Percentiles rank a stretch among this genome's conserved stretches.
These are phyloP conservation scores for Suillus bovinus DNA, from an alignment of 768 basidiomycete species.

Conservation along the genomic window DNA sequence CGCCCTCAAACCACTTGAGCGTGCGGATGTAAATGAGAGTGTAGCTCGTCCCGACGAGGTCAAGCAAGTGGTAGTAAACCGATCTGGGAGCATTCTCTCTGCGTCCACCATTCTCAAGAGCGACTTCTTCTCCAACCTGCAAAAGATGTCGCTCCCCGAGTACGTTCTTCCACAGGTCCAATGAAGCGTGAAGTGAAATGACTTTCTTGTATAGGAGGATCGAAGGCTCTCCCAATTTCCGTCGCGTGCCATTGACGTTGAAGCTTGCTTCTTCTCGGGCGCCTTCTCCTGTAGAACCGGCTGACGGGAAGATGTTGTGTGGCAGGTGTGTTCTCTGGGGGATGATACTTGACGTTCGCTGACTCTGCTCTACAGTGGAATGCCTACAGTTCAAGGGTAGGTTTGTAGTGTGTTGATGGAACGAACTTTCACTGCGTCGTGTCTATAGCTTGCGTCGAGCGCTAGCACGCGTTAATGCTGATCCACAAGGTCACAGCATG, in stretches of 20 bases:
- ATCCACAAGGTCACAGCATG: slow-evolving; percentile 68
- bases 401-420: slow-evolving; percentile 11
- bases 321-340: slow-evolving; percentile 57
- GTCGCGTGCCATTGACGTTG: slow-evolving; percentile 71
- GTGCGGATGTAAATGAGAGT: slow-evolving; percentile 63
- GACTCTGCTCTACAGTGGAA: slow-evolving; percentile 59
- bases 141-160: slow-evolving; percentile 97
- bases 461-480: slow-evolving; percentile 76
- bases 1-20: slow-evolving; percentile 79
- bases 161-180: slow-evolving; percentile 38
- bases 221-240: slow-evolving; percentile 93
- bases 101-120: slow-evolving; percentile 94
- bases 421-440: slow-evolving; percentile 5
- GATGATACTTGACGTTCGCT: slow-evolving; percentile 18
- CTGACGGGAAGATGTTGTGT: slow-evolving; percentile 65
- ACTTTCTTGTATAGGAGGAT: slow-evolving; percentile 57
- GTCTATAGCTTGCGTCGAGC: slow-evolving; percentile 69
- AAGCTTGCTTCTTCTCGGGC: slow-evolving; percentile 24
- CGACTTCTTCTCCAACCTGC: slow-evolving; percentile 90
- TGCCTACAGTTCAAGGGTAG: slow-evolving; percentile 92
- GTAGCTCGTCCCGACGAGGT: slow-evolving; percentile 91
- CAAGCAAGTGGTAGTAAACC: slow-evolving; percentile 77
- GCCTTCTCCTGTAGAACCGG: slow-evolving; percentile 31
- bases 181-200: slow-evolving; percentile 8
- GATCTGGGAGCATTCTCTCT: slow-evolving; percentile 84